Conservation (phyloP, 257 asterid species). For the Solanum medicagineum region DNA sequence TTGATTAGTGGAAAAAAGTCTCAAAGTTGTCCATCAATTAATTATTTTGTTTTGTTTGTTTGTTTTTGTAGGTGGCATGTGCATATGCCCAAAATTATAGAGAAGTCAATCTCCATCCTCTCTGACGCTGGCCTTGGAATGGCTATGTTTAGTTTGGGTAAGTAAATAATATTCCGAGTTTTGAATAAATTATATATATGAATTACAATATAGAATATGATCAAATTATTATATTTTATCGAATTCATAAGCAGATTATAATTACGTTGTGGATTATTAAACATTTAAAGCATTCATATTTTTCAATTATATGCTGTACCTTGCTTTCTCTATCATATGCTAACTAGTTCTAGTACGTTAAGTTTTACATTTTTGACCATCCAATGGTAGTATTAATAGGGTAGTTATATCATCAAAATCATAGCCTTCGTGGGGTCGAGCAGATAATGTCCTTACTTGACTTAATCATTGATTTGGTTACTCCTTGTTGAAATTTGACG, state of each 20-base stretch:
- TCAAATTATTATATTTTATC: background rate
- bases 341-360: background rate
- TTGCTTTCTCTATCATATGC: background rate
- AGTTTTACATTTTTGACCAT: constrained; percentile 6
- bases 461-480: background rate
- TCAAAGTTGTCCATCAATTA: background rate
- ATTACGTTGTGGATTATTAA: background rate
- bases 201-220: no score
- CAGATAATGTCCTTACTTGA: constrained; percentile 5
- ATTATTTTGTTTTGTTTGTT: background rate
- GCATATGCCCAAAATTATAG: constrained; percentile 66
- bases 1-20: background rate
- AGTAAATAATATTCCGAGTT: background rate
- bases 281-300: background rate
- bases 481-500: background rate
- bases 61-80: constrained; percentile 66
- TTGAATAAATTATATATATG: no score
- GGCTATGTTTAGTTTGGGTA: constrained; percentile 98
- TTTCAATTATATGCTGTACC: background rate
- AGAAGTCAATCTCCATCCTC: constrained; percentile 57
- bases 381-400: constrained; percentile 5
- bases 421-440: constrained; percentile 23
- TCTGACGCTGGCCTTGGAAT: constrained; percentile 98
- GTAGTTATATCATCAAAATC: background rate
- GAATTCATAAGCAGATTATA: rapidly evolving